A percentile compares a stretch with the other conserved stretches of the same genome.
Evolutionary conservation across 176 grass and related monocot species (phyloP).

Genomic region (Carex kokanica): DNA sequence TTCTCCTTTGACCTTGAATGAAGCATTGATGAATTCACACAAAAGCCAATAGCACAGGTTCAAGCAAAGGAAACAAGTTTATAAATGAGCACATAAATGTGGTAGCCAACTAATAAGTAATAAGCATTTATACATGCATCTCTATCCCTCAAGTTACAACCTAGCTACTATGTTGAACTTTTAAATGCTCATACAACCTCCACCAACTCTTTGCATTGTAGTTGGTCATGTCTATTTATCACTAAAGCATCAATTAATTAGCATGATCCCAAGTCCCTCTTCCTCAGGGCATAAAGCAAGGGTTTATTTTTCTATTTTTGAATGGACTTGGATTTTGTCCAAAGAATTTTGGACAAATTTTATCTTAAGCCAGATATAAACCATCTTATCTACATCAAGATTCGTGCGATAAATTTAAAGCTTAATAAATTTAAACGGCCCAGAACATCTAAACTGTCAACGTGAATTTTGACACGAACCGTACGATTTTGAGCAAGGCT

Average conservation of each 20-base stretch:
- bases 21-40: slow-evolving; percentile 32
- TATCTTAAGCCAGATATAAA: too few species aligned
- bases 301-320: neutral
- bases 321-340: too few species aligned
- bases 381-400: too few species aligned
- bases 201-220: slow-evolving; percentile 31
- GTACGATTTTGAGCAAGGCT: too few species aligned
- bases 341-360: too few species aligned
- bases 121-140: slow-evolving; percentile 21
- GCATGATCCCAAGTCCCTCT: slow-evolving; percentile 8
- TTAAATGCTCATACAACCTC: slow-evolving; percentile 42
- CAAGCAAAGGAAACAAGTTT: slow-evolving; percentile 16
- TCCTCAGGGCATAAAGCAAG: neutral
- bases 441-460: too few species aligned
- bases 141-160: neutral
- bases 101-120: slow-evolving; percentile 25
- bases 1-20: slow-evolving; percentile 16
- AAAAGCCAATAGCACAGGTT: slow-evolving; percentile 9
- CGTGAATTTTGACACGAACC: too few species aligned
- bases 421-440: too few species aligned
- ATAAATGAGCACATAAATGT: slow-evolving; percentile 28
- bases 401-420: too few species aligned
- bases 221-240: slow-evolving; percentile 9
- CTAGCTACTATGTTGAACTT: slow-evolving; percentile 33
- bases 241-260: slow-evolving; percentile 16